Evolutionary conservation across 2,329 filamentous ascomycete species (phyloP).

Genomic region (Colletotrichum incanum): DNA sequence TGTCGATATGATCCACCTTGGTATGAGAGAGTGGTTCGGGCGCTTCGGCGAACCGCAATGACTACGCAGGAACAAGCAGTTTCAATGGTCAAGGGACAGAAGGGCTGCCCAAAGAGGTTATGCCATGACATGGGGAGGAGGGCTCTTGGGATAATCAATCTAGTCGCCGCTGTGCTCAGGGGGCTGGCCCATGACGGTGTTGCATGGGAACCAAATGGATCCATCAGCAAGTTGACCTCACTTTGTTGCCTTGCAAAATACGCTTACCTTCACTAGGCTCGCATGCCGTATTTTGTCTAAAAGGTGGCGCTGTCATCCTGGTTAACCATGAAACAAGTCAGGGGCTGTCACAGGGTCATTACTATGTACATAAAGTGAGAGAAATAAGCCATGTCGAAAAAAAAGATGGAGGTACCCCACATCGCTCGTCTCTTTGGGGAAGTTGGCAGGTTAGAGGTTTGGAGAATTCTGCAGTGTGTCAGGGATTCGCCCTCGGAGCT

Average conservation of each 20-base stretch:
- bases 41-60: slow-evolving; percentile 29
- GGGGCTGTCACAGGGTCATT: slow-evolving; percentile 22
- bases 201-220: not conserved
- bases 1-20: slow-evolving; percentile 35
- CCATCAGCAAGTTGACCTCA: slow-evolving; percentile 3
- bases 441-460: slow-evolving; percentile 2
- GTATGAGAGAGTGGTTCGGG: slow-evolving; percentile 27
- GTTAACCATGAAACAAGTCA: slow-evolving; percentile 33
- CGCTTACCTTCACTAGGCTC: not conserved
- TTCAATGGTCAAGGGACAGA: slow-evolving; percentile 7
- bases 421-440: not conserved
- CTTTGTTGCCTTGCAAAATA: not conserved
- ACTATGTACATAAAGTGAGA: not conserved
- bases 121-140: not conserved
- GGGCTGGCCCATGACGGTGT: slow-evolving; percentile 4
- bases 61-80: slow-evolving; percentile 1
- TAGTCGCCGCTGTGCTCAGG: slow-evolving; percentile 8
- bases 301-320: slow-evolving; percentile 27
- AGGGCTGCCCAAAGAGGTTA: slow-evolving; percentile 10
- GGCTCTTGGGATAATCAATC: not conserved
- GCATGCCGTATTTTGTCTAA: slow-evolving; percentile 35
- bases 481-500: slow-evolving; percentile 4
- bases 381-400: not conserved
- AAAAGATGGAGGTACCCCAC: not conserved
- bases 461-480: slow-evolving; percentile 8